phyloP scores from a whole-genome alignment of 208 protist genomes.

The Spongospora subterranea region DNA sequence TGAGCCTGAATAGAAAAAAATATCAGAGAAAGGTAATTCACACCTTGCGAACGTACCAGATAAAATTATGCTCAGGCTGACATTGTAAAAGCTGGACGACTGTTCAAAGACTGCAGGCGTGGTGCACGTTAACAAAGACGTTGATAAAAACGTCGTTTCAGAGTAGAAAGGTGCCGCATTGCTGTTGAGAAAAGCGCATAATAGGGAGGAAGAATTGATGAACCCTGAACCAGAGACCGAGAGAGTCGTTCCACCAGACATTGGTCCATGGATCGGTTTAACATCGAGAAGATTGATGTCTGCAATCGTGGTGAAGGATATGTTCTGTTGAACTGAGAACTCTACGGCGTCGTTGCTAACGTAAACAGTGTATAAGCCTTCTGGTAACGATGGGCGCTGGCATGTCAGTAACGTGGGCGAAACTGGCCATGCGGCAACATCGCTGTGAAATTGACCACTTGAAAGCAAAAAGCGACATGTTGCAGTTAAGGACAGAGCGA shows the following conservation, averaged over 20 bases:
- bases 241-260: not conserved
- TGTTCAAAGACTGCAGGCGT: not conserved
- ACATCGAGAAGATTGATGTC: not conserved
- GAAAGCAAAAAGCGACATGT: not conserved
- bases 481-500: not conserved
- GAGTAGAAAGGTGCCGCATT: not conserved
- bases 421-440: not conserved
- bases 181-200: not conserved
- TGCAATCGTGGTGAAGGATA: not conserved
- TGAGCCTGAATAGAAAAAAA: not conserved
- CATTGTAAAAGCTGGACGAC: not conserved
- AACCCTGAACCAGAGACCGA: not conserved
- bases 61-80: not conserved
- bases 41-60: not conserved
- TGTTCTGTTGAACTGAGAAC: not conserved
- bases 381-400: not conserved
- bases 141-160: not conserved
- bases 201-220: not conserved
- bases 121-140: not conserved
- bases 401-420: conserved; percentile 15
- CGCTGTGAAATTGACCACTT: not conserved
- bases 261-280: not conserved
- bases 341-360: conserved; percentile 35
- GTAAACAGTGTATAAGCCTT: not conserved
- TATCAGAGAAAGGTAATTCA: not conserved